Conservation (phyloP, 2,329 filamentous ascomycete species). For the Penicillium oxalicum region DNA sequence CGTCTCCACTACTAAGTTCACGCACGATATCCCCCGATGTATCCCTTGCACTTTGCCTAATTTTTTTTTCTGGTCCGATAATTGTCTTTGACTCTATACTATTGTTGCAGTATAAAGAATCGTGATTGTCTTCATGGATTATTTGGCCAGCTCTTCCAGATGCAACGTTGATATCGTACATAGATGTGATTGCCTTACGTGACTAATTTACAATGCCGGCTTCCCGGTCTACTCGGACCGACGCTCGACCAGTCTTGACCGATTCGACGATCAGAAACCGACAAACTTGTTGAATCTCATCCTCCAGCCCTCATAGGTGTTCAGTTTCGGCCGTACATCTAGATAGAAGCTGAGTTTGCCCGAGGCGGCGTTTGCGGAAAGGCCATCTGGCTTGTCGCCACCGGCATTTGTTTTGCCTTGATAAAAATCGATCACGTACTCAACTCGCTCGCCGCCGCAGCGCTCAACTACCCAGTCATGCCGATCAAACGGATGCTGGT, state of each 20-base stretch:
- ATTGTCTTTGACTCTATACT: slow-evolving; percentile 4
- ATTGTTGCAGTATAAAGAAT: slow-evolving; percentile 19
- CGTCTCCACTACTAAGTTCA: slow-evolving; percentile 15
- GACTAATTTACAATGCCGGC: slow-evolving; percentile 28
- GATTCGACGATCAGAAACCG: slow-evolving; percentile 34
- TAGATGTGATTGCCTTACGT: slow-evolving; percentile 25
- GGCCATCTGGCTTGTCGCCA: slow-evolving; percentile 20
- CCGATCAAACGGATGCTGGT: slow-evolving; percentile 83
- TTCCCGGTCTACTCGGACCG: slow-evolving; percentile 13
- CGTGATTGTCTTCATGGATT: slow-evolving; percentile 20
- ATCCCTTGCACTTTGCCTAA: slow-evolving; percentile 13
- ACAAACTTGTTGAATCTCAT: slow-evolving; percentile 48
- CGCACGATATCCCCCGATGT: slow-evolving; percentile 32
- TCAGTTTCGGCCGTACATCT: slow-evolving; percentile 61
- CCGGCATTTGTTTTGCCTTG: slow-evolving; percentile 55
- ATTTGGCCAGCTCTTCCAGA: slow-evolving; percentile 12
- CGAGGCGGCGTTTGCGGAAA: slow-evolving; percentile 28
- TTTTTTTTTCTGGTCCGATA: slow-evolving; percentile 8
- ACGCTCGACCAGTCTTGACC: slow-evolving; percentile 17
- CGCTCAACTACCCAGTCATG: slow-evolving; percentile 97
- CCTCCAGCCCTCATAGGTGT: slow-evolving; percentile 55
- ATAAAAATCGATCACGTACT: slow-evolving; percentile 99
- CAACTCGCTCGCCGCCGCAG: slow-evolving; percentile 67
- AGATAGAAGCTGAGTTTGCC: slow-evolving; percentile 57
- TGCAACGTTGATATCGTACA: slow-evolving; percentile 29